These are phyloP conservation scores for Miscanthus lutarioriparius DNA, from an alignment of 176 grass and related monocot species.

Conservation along the genomic window DNA sequence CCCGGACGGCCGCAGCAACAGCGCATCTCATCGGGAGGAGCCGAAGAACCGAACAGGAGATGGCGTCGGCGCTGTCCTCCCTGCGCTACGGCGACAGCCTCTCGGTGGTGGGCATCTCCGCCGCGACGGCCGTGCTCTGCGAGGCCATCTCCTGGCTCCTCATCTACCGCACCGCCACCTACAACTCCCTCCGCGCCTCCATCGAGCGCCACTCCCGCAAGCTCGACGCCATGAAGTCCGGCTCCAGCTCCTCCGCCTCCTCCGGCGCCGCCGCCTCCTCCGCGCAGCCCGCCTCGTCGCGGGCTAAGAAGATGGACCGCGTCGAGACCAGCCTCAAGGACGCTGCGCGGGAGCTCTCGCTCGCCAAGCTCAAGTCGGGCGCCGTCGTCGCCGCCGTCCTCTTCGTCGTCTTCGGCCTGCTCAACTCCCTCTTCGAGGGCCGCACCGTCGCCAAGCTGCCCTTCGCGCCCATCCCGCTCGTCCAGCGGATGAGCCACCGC, in stretches of 20 bases:
- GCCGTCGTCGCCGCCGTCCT: slow-evolving; percentile 87
- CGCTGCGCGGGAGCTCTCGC: slow-evolving; percentile 84
- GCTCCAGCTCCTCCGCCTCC: slow-evolving; percentile 16
- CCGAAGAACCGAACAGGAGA: neutral
- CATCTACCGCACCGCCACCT: slow-evolving; percentile 96
- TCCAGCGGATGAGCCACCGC: slow-evolving; percentile 97
- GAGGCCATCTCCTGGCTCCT: slow-evolving; percentile 96
- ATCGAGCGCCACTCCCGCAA: slow-evolving; percentile 92
- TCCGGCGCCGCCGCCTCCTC: neutral
- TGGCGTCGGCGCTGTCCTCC: slow-evolving; percentile 59
- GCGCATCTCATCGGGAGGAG: neutral
- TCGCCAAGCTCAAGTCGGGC: slow-evolving; percentile 97
- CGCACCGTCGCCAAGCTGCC: slow-evolving; percentile 83
- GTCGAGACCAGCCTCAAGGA: slow-evolving; percentile 96
- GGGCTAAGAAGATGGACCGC: slow-evolving; percentile 94
- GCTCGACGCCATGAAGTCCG: slow-evolving; percentile 88
- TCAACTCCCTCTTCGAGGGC: slow-evolving; percentile 98
- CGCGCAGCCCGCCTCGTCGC: slow-evolving; percentile 48
- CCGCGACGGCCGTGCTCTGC: slow-evolving; percentile 76
- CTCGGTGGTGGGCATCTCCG: slow-evolving; percentile 75
- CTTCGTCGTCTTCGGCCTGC: slow-evolving; percentile 91
- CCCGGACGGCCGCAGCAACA: neutral
- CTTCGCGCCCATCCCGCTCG: slow-evolving; percentile 70
- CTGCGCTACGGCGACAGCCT: slow-evolving; percentile 79
- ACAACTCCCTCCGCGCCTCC: slow-evolving; percentile 93